phyloP scores from a whole-genome alignment of 2,329 filamentous ascomycete genomes.

The Fusarium nodosum region DNA sequence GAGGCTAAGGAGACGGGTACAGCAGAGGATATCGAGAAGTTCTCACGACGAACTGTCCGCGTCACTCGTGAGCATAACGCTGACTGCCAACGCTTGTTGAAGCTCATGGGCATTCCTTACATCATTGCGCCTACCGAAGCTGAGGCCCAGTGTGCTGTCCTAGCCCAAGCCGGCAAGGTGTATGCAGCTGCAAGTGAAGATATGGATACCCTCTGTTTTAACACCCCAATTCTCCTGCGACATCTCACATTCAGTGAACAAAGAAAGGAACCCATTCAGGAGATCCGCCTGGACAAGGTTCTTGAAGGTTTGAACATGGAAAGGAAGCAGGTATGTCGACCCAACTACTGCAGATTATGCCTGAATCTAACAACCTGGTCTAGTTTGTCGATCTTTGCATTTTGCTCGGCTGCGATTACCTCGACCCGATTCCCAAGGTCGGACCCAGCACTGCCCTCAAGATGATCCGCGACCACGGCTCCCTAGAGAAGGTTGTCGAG shows the following conservation, averaged over 20 bases:
- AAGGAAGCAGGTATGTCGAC: slow-evolving; percentile 74
- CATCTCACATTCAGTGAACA: slow-evolving; percentile 98
- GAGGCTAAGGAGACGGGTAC: slow-evolving; percentile 98
- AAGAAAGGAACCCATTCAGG: slow-evolving; percentile 96
- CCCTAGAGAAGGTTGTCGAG: slow-evolving; percentile 88
- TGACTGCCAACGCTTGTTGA: slow-evolving; percentile 90
- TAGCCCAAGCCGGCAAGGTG: slow-evolving; percentile 92
- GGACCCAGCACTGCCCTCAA: slow-evolving; percentile 93
- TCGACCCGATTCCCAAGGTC: slow-evolving; percentile 95
- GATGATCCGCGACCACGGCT: slow-evolving; percentile 91
- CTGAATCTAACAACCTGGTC: slow-evolving; percentile 19
- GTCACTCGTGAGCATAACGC: slow-evolving; percentile 98
- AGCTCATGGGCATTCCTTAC: slow-evolving; percentile 95
- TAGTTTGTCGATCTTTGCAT: slow-evolving; percentile 99
- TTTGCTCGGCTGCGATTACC: slow-evolving; percentile 95
- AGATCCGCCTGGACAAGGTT: slow-evolving; percentile 89
- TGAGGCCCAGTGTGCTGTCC: slow-evolving; percentile 93
- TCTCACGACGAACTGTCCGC: slow-evolving; percentile 90
- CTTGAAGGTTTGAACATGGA: slow-evolving; percentile 92
- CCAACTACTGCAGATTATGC: background rate
- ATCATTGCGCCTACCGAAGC: slow-evolving; percentile 97
- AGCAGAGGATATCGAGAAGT: slow-evolving; percentile 97
- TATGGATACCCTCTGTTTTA: slow-evolving; percentile 98
- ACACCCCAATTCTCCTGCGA: slow-evolving; percentile 88
- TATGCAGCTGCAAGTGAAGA: slow-evolving; percentile 97